Evolutionary conservation across 73 alveolate genomes (phyloP).

Genomic region (Urostyla sp.): DNA sequence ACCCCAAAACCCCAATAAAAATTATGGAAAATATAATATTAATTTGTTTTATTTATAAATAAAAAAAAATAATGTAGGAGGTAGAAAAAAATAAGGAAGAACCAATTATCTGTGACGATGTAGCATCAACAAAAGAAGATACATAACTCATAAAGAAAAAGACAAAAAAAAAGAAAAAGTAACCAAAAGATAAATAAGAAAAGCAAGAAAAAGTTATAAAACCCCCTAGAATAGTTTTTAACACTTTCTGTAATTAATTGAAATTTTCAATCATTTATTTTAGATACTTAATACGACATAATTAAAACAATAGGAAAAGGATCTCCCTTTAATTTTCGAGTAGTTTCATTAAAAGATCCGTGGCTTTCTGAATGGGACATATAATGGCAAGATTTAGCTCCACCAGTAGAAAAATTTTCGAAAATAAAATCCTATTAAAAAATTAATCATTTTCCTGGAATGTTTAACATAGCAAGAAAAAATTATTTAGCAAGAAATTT

Average conservation of each 20-base stretch:
- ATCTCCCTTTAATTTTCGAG: constrained; percentile 25
- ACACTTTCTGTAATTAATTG: constrained; percentile 19
- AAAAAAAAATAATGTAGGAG: too few relatives aligned
- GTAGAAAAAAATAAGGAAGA: too few relatives aligned
- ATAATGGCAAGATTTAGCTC: constrained; percentile 75
- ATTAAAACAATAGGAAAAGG: constrained; percentile 36
- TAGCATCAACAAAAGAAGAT: too few relatives aligned
- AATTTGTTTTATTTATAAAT: too few relatives aligned
- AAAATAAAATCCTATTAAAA: constrained; percentile 83
- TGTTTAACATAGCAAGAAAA: constrained; percentile 90
- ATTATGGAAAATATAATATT: too few relatives aligned
- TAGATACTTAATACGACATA: constrained; percentile 32
- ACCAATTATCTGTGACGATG: too few relatives aligned
- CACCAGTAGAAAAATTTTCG: constrained; percentile 72
- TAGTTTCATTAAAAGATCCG: constrained; percentile 23
- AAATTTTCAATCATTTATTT: too few relatives aligned
- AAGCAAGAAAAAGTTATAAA: not conserved
- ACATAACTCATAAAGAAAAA: too few relatives aligned
- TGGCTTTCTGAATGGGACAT: constrained; percentile 71
- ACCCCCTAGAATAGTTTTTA: constrained; percentile 39
- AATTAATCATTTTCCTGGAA: constrained; percentile 94
- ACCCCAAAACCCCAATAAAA: too few relatives aligned
- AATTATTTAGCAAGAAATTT: constrained; percentile 90
- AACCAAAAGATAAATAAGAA: too few relatives aligned
- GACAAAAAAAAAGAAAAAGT: too few relatives aligned